A percentile compares a stretch with the other conserved stretches of the same genome.
phyloP scores from a whole-genome alignment of 768 basidiomycete species.

The Steccherinum ochraceum region DNA sequence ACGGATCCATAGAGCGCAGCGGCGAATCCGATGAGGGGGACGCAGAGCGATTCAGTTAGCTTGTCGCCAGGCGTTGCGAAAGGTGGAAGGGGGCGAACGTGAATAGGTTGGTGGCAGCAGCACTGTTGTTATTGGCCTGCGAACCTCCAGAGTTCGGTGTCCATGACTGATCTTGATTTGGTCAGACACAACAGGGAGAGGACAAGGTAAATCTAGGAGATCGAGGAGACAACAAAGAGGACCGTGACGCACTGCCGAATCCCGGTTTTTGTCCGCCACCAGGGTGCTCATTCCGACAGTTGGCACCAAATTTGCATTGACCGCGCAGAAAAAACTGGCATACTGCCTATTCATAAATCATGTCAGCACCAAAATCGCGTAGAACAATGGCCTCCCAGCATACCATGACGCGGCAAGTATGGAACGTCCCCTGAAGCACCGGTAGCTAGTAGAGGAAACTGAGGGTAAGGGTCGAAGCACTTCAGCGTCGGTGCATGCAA shows the following conservation, averaged over 20 bases:
- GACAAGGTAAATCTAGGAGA: constrained; percentile 6
- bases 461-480: too few relatives aligned
- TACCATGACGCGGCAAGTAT: too few relatives aligned
- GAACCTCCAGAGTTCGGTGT: constrained; percentile 4
- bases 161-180: constrained; percentile 18
- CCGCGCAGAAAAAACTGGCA: constrained; percentile 63
- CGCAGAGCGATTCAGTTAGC: not conserved
- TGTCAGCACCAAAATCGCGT: not conserved
- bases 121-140: constrained; percentile 6
- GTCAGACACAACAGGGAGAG: constrained; percentile 1
- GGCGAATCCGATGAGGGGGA: not conserved
- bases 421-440: too few relatives aligned
- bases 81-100: constrained; percentile 18
- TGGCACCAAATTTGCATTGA: constrained; percentile 56
- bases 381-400: too few relatives aligned
- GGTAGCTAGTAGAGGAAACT: too few relatives aligned
- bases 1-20: constrained; percentile 3
- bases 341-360: constrained; percentile 33
- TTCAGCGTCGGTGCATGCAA: too few relatives aligned
- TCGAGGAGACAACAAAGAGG: constrained; percentile 10
- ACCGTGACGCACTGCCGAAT: constrained; percentile 57
- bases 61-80: not conserved
- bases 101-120: constrained; percentile 8
- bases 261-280: constrained; percentile 26
- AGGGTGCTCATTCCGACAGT: constrained; percentile 65